phyloP scores from a whole-genome alignment of 371 early-diverging fungal species.

The Mortierella sp. region DNA sequence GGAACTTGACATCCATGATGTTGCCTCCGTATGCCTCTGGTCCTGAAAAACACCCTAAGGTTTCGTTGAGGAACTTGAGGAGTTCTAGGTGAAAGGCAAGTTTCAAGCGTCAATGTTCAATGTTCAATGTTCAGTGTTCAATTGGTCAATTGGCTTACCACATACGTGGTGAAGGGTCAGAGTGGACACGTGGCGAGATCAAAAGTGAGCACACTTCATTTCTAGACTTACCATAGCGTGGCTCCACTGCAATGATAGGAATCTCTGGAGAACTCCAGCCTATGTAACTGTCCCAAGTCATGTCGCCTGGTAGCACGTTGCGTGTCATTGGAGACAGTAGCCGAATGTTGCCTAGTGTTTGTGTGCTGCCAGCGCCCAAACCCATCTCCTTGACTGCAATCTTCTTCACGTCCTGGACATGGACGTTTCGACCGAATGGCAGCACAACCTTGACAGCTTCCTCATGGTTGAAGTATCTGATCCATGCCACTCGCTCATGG shows the following conservation, averaged over 20 bases:
- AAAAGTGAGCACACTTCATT: too few relatives aligned
- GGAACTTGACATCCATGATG: not conserved
- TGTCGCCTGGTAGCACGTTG: slow-evolving; percentile 2
- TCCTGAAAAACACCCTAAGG: slow-evolving; percentile 15
- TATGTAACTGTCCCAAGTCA: not conserved
- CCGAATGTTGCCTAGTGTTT: not conserved
- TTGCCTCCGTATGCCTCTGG: not conserved
- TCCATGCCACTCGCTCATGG: slow-evolving; percentile 26
- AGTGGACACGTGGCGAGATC: too few relatives aligned
- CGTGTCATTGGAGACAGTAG: not conserved
- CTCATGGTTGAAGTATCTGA: slow-evolving; percentile 26
- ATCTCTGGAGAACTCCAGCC: not conserved
- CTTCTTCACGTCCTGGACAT: slow-evolving; percentile 30
- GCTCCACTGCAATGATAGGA: slow-evolving; percentile 8
- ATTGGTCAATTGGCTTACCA: too few relatives aligned
- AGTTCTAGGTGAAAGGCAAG: too few relatives aligned
- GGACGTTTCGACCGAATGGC: slow-evolving; percentile 6
- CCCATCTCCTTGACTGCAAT: slow-evolving; percentile 11
- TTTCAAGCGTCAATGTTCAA: too few relatives aligned
- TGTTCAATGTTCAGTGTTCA: too few relatives aligned
- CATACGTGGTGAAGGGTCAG: too few relatives aligned
- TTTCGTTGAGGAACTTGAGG: slow-evolving; percentile 5
- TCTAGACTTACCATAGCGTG: not conserved
- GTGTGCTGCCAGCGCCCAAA: not conserved
- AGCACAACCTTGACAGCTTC: slow-evolving; percentile 23